These are phyloP conservation scores for Xylaria sp. DNA, from an alignment of 2,329 filamentous ascomycete species.

Conservation along the genomic window DNA sequence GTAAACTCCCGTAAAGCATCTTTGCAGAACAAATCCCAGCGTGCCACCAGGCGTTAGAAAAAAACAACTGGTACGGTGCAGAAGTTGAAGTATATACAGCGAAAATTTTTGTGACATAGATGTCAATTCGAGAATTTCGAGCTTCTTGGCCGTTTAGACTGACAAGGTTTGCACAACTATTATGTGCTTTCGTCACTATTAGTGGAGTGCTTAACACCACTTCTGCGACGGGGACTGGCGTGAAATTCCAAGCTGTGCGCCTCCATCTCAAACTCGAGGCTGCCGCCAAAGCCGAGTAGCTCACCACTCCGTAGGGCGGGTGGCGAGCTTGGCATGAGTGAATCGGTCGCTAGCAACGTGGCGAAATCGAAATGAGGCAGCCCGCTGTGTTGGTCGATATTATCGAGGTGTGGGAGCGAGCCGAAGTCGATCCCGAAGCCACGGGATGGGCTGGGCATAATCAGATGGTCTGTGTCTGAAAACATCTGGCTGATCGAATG, in stretches of 20 bases:
- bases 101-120: background rate
- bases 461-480: conserved; percentile 63
- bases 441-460: conserved; percentile 51
- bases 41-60: background rate
- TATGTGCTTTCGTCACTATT: conserved; percentile 2
- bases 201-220: conserved; percentile 1
- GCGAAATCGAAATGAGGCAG: conserved; percentile 57
- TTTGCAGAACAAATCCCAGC: background rate
- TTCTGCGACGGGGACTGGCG: conserved; percentile 21
- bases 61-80: background rate
- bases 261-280: conserved; percentile 30
- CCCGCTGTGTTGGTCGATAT: conserved; percentile 38
- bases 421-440: conserved; percentile 57
- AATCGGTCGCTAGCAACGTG: conserved; percentile 59
- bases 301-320: conserved; percentile 48
- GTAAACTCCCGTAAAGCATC: conserved; percentile 23
- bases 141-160: background rate
- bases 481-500: conserved; percentile 69
- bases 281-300: conserved; percentile 40
- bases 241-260: conserved; percentile 19
- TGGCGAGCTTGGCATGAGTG: conserved; percentile 60
- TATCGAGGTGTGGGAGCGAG: conserved; percentile 52
- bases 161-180: background rate
- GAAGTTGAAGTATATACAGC: conserved; percentile 25
- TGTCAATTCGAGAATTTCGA: background rate